Percentiles rank a stretch among this genome's conserved stretches.
phyloP scores from a whole-genome alignment of 2,329 filamentous ascomycete species.

The Diaporthe ilicicola region DNA sequence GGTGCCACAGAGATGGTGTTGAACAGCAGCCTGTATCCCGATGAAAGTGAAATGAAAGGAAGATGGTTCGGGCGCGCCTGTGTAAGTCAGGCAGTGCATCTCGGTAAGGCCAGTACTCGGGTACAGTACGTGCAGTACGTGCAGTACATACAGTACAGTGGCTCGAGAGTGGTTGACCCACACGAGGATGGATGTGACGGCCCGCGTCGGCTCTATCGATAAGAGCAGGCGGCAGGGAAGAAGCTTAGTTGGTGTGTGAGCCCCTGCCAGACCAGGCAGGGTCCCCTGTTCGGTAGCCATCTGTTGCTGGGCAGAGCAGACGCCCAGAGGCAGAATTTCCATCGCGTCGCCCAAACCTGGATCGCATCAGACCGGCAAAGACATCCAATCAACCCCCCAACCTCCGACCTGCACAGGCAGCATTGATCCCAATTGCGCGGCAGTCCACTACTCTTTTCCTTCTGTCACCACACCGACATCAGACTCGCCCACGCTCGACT shows the following conservation, averaged over 20 bases:
- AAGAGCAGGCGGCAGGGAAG: slow-evolving; percentile 10
- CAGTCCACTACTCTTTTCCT: neutral
- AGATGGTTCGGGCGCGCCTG: neutral
- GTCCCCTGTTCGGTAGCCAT: neutral
- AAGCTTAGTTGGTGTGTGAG: neutral
- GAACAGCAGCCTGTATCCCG: neutral
- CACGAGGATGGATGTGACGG: neutral
- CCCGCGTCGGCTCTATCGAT: neutral
- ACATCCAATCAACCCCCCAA: neutral
- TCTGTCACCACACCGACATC: too few relatives aligned
- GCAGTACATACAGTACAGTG: neutral
- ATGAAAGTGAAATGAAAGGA: slow-evolving; percentile 18
- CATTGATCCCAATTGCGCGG: neutral
- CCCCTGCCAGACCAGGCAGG: neutral
- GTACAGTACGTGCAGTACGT: neutral
- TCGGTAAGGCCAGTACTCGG: neutral
- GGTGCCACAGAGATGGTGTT: neutral
- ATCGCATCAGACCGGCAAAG: neutral
- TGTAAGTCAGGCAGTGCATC: slow-evolving; percentile 20
- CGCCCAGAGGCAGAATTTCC: slow-evolving; percentile 28
- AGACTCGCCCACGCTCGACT: neutral
- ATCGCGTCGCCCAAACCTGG: slow-evolving; percentile 3
- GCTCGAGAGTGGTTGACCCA: neutral
- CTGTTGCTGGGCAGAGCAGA: slow-evolving; percentile 25
- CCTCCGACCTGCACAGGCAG: neutral